These are phyloP conservation scores for Saccharomyces eubayanus DNA, from an alignment of 805 yeast species.

Conservation along the genomic window DNA sequence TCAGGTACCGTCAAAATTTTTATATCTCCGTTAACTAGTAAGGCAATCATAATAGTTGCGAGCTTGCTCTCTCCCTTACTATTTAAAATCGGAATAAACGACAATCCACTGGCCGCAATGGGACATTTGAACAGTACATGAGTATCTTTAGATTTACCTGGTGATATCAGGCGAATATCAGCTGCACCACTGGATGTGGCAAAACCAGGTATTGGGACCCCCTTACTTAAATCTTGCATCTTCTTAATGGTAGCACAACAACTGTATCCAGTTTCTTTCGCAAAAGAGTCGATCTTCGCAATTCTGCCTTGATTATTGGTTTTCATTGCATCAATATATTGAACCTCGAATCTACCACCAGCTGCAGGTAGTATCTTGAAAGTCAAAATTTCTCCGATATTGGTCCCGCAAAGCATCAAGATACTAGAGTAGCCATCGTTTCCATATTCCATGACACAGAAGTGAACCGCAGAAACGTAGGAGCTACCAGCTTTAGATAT, in stretches of 20 bases:
- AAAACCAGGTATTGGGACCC: slow-evolving; percentile 53
- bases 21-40: slow-evolving; percentile 41
- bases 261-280: slow-evolving; percentile 51
- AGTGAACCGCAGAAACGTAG: slow-evolving; percentile 54
- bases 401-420: slow-evolving; percentile 66
- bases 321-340: slow-evolving; percentile 40
- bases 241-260: slow-evolving; percentile 53
- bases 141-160: slow-evolving; percentile 53
- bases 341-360: slow-evolving; percentile 53
- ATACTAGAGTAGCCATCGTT: slow-evolving; percentile 68
- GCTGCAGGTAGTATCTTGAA: slow-evolving; percentile 58
- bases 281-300: slow-evolving; percentile 48
- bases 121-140: slow-evolving; percentile 51
- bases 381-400: slow-evolving; percentile 57
- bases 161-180: slow-evolving; percentile 55
- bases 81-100: slow-evolving; percentile 30
- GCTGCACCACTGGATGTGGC: slow-evolving; percentile 46
- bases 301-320: slow-evolving; percentile 45
- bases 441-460: slow-evolving; percentile 61
- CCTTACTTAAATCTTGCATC: slow-evolving; percentile 53
- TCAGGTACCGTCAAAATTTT: slow-evolving; percentile 50
- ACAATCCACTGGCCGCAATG: slow-evolving; percentile 42
- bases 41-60: slow-evolving; percentile 42
- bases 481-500: slow-evolving; percentile 22
- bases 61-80: slow-evolving; percentile 21